Percentiles rank a stretch among this genome's conserved stretches.
Conservation (phyloP, 441 rosid species). For the Breynia disticha region DNA sequence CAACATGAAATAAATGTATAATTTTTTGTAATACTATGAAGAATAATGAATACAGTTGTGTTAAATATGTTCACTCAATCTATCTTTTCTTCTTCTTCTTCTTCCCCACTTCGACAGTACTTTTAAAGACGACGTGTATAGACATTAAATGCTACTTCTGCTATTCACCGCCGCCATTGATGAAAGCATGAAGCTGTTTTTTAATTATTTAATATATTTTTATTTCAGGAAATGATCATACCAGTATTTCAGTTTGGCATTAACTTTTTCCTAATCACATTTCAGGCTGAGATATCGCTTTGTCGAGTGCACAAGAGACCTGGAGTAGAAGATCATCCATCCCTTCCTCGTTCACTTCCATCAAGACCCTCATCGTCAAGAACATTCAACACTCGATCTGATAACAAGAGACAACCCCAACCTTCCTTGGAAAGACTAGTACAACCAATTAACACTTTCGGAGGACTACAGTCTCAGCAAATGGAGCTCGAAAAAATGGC, state of each 20-base stretch:
- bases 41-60: too few relatives aligned
- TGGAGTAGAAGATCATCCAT: constrained; percentile 92
- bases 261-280: not conserved
- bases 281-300: constrained; percentile 83
- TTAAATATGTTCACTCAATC: too few relatives aligned
- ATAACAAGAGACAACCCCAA: constrained; percentile 25
- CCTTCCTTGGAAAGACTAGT: constrained; percentile 17
- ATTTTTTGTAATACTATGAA: too few relatives aligned
- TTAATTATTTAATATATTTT: too few relatives aligned
- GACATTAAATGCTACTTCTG: too few relatives aligned
- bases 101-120: too few relatives aligned
- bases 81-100: too few relatives aligned
- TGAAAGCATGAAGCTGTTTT: too few relatives aligned
- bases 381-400: constrained; percentile 11
- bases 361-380: constrained; percentile 37
- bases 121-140: too few relatives aligned
- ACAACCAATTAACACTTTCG: constrained; percentile 11
- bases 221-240: not conserved
- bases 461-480: constrained; percentile 17
- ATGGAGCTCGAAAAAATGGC: constrained; percentile 31
- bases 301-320: constrained; percentile 95
- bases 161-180: too few relatives aligned
- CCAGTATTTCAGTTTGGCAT: not conserved
- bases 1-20: too few relatives aligned
- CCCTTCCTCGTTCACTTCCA: constrained; percentile 68